phyloP scores from a whole-genome alignment of 257 asterid genomes.

The Fraxinus anomala region DNA sequence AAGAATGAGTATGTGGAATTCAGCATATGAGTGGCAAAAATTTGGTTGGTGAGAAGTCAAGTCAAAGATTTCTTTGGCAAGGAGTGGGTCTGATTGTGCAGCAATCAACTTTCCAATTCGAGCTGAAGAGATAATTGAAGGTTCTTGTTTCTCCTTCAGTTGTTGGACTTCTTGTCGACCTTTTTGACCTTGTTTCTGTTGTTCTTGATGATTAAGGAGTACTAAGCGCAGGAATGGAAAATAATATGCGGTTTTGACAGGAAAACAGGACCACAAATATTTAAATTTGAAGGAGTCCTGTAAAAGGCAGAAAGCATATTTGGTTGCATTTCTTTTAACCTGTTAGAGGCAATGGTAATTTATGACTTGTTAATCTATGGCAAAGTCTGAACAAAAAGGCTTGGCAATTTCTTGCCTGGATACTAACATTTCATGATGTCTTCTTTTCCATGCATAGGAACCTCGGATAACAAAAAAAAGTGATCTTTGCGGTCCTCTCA shows the following conservation, averaged over 20 bases:
- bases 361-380: background rate
- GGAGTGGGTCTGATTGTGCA: slow-evolving; percentile 76
- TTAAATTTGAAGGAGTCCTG: background rate
- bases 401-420: background rate
- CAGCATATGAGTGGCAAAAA: slow-evolving; percentile 65
- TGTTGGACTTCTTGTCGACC: slow-evolving; percentile 20
- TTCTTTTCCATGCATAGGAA: background rate
- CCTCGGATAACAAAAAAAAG: background rate
- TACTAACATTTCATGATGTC: background rate
- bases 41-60: slow-evolving; percentile 70
- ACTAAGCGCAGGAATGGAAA: slow-evolving; percentile 27
- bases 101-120: slow-evolving; percentile 68
- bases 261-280: slow-evolving; percentile 4
- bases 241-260: slow-evolving; percentile 8
- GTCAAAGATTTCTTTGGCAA: slow-evolving; percentile 84
- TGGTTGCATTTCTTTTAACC: slow-evolving; percentile 28
- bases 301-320: slow-evolving; percentile 1
- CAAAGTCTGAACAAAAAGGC: background rate
- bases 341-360: slow-evolving; percentile 19
- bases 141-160: slow-evolving; percentile 29
- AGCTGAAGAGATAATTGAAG: slow-evolving; percentile 57
- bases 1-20: slow-evolving; percentile 66
- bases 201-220: slow-evolving; percentile 25
- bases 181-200: slow-evolving; percentile 26
- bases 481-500: background rate